Evolutionary conservation across 148 eudicot species (phyloP).

Genomic region (Rhododendron ovatum): DNA sequence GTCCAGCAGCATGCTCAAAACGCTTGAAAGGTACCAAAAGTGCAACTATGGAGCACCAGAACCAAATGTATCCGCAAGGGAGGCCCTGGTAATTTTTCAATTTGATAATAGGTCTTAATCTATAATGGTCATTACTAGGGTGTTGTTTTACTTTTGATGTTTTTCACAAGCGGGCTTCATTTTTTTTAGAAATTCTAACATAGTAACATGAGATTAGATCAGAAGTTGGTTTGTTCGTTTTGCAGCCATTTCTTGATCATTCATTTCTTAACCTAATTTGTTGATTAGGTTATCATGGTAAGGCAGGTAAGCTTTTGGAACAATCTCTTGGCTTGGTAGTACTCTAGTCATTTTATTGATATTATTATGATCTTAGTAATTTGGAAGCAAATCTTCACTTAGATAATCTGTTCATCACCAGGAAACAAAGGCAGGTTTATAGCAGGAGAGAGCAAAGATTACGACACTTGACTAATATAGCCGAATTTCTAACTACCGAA

Average conservation of each 20-base stretch:
- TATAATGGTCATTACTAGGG: neutral
- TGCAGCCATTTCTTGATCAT: neutral
- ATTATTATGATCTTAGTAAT: too few species aligned
- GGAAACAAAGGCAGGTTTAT: neutral
- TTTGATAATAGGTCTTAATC: too few species aligned
- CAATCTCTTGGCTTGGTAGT: neutral
- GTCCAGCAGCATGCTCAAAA: slow-evolving; percentile 75
- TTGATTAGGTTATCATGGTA: neutral
- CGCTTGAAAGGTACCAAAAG: slow-evolving; percentile 93
- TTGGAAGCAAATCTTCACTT: slow-evolving; percentile 14
- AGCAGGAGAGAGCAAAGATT: neutral
- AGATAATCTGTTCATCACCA: neutral
- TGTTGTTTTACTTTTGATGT: neutral
- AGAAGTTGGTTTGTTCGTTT: neutral
- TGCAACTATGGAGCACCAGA: slow-evolving; percentile 97
- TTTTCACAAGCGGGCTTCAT: neutral
- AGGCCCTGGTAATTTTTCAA: slow-evolving; percentile 60
- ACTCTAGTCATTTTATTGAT: neutral
- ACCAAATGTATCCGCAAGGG: slow-evolving; percentile 61
- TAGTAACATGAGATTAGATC: neutral
- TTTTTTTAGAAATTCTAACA: neutral
- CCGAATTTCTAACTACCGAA: neutral
- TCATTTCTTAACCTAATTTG: neutral
- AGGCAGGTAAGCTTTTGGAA: neutral
- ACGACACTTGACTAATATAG: neutral